These are phyloP conservation scores for Reticulascus tulasneorum DNA, from an alignment of 2,329 filamentous ascomycete species.

Conservation along the genomic window DNA sequence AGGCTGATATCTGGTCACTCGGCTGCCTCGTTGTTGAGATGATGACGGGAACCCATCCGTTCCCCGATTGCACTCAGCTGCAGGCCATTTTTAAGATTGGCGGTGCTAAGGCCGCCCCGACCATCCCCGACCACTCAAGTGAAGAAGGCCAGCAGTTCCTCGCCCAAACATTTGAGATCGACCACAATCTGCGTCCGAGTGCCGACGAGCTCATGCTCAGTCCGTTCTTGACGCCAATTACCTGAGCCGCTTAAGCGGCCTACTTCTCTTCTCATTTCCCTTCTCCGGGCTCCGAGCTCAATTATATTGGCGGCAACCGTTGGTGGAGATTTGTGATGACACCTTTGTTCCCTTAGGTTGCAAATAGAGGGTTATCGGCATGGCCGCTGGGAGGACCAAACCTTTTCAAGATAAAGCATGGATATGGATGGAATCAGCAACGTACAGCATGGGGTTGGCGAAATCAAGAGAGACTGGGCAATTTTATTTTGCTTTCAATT, in stretches of 20 bases:
- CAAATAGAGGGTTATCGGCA: slow-evolving; percentile 6
- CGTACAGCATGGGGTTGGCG: slow-evolving; percentile 9
- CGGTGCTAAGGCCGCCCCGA: slow-evolving; percentile 72
- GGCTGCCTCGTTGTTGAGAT: slow-evolving; percentile 97
- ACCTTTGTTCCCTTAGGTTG: neutral
- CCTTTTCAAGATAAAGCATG: slow-evolving; percentile 11
- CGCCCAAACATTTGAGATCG: slow-evolving; percentile 87
- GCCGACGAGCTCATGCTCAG: slow-evolving; percentile 86
- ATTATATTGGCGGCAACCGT: neutral
- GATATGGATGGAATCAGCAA: slow-evolving; percentile 2
- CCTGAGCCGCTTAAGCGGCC: slow-evolving; percentile 29
- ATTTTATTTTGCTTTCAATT: no score
- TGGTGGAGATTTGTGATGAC: slow-evolving; percentile 6
- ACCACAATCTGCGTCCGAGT: slow-evolving; percentile 86
- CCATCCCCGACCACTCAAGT: slow-evolving; percentile 81
- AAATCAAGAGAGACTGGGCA: slow-evolving; percentile 3
- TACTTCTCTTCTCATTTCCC: slow-evolving; percentile 6
- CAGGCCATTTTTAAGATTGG: slow-evolving; percentile 99
- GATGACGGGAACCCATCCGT: slow-evolving; percentile 96
- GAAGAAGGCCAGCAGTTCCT: slow-evolving; percentile 82
- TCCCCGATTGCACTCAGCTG: slow-evolving; percentile 93
- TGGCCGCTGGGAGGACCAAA: slow-evolving; percentile 15
- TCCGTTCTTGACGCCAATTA: slow-evolving; percentile 74
- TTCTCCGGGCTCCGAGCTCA: slow-evolving; percentile 2
- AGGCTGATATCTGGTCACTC: slow-evolving; percentile 97